Conservation (phyloP, 176 grass and related monocot species). For the Secale cereale region DNA sequence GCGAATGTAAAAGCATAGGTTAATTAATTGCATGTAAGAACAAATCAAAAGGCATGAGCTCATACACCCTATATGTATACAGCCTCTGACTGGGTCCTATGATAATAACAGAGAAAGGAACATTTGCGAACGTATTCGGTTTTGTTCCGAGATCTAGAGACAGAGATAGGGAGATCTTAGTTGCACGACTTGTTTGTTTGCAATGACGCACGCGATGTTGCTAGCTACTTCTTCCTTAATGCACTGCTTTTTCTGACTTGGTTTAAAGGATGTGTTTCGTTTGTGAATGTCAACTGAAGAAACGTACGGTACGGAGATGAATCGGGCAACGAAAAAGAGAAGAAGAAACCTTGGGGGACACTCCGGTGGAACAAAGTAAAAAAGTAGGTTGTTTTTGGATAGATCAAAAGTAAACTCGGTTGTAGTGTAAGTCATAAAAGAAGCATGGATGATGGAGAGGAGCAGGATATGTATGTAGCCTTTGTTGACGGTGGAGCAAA, state of each 20-base stretch:
- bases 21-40: background rate
- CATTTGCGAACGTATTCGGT: background rate
- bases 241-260: background rate
- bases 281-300: background rate
- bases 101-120: background rate
- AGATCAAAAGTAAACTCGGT: background rate
- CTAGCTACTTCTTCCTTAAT: no score
- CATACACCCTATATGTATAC: background rate
- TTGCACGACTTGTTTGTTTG: background rate
- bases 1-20: no score
- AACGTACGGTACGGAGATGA: background rate
- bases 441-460: background rate
- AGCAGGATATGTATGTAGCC: background rate
- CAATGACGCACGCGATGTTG: background rate
- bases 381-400: no score
- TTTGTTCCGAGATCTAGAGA: background rate
- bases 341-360: background rate
- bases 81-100: conserved; percentile 16
- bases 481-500: background rate
- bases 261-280: background rate
- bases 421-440: background rate
- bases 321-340: background rate
- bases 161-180: background rate
- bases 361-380: background rate
- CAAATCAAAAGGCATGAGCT: conserved; percentile 26